Evolutionary conservation across 108 stramenopile species (phyloP).

Genomic region (Phaeodactylum tricornutum): DNA sequence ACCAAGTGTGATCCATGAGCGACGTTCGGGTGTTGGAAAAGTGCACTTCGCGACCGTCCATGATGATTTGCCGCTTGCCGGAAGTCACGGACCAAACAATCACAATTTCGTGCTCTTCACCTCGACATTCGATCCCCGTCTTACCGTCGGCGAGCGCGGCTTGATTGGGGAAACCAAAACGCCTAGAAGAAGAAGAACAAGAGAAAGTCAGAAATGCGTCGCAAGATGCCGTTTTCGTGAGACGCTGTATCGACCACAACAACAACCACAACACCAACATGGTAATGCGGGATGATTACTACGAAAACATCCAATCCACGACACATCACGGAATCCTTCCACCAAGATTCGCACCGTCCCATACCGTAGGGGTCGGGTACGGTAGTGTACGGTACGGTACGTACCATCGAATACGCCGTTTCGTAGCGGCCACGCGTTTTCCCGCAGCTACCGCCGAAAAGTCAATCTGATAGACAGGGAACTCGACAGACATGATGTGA

Average conservation of each 20-base stretch:
- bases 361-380: too few species aligned
- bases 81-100: constrained; percentile 80
- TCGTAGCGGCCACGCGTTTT: constrained; percentile 48
- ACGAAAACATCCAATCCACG: too few species aligned
- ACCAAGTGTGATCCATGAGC: constrained; percentile 40
- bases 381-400: too few species aligned
- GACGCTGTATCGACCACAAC: too few species aligned
- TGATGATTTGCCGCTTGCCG: constrained; percentile 66
- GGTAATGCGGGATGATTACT: too few species aligned
- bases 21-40: constrained; percentile 43
- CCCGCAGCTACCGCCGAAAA: constrained; percentile 48
- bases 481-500: constrained; percentile 1
- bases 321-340: too few species aligned
- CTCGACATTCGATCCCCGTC: constrained; percentile 78
- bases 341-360: too few species aligned
- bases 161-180: constrained; percentile 78
- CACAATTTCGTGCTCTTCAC: constrained; percentile 84
- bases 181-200: constrained; percentile 19
- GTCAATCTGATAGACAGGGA: constrained; percentile 52
- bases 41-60: constrained; percentile 71
- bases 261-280: too few species aligned
- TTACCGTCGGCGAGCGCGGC: constrained; percentile 57
- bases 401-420: constrained; percentile 61
- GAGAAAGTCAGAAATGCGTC: too few species aligned
- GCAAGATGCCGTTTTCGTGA: too few species aligned